Percentiles rank a stretch among this genome's conserved stretches.
Evolutionary conservation across 495 filamentous ascomycete species (phyloP).

Genomic region (Aspergillus kassunensis): DNA sequence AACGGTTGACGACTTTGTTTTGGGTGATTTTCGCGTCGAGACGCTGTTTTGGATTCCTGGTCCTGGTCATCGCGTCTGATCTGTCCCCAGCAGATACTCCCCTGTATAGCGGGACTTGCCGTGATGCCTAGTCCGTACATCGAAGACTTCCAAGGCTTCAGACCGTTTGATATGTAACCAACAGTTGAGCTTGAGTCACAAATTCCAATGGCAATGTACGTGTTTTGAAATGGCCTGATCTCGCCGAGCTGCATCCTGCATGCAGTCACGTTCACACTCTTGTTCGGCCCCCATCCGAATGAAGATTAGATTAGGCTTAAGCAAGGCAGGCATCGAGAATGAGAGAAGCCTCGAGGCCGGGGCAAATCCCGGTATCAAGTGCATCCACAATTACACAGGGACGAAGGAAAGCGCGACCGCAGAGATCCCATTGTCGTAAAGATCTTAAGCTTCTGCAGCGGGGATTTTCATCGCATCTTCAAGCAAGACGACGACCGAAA

Average conservation of each 20-base stretch:
- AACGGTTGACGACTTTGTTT: not conserved
- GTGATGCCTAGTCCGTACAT: not conserved
- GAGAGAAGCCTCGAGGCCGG: not conserved
- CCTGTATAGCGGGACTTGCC: no score
- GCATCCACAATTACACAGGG: slow-evolving; percentile 3
- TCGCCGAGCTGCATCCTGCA: slow-evolving; percentile 9
- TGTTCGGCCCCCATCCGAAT: not conserved
- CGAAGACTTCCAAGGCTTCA: not conserved
- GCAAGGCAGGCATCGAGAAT: not conserved
- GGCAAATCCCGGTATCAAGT: slow-evolving; percentile 1
- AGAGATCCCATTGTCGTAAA: not conserved
- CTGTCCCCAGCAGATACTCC: no score
- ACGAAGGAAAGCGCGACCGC: not conserved
- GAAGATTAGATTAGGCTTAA: slow-evolving; percentile 8
- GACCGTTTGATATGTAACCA: not conserved
- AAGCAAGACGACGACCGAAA: not conserved
- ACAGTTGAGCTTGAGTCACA: not conserved
- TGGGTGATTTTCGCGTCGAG: not conserved
- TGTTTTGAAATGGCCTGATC: not conserved
- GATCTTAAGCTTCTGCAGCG: not conserved
- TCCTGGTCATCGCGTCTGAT: no score
- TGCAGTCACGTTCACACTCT: slow-evolving; percentile 3
- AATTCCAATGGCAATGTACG: no score
- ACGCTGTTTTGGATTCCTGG: no score
- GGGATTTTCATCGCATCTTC: slow-evolving; percentile 2